Conservation (phyloP, 2,329 filamentous ascomycete species). For the Fusarium bulbicola region DNA sequence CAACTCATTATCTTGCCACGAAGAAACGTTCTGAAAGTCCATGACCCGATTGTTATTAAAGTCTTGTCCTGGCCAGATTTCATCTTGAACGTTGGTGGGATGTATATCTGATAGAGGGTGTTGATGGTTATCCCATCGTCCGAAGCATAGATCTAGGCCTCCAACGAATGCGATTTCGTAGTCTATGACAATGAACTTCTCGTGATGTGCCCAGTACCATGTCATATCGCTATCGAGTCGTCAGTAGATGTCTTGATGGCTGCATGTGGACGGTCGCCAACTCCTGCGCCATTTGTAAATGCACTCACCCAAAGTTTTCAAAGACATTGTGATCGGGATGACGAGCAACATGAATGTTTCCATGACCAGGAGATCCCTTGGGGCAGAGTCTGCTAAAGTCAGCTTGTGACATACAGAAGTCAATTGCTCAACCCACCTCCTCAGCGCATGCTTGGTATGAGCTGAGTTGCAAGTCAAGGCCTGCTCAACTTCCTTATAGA, state of each 20-base stretch:
- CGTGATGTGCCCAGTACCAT: slow-evolving; percentile 97
- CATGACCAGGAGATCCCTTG: slow-evolving; percentile 80
- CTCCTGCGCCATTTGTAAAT: not conserved
- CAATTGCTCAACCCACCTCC: not conserved
- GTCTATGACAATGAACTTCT: slow-evolving; percentile 97
- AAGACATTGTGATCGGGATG: slow-evolving; percentile 96
- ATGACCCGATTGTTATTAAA: slow-evolving; percentile 98
- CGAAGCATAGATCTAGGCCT: slow-evolving; percentile 94
- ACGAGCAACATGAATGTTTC: slow-evolving; percentile 88
- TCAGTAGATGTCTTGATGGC: not conserved
- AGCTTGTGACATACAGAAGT: not conserved
- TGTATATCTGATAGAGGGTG: slow-evolving; percentile 89
- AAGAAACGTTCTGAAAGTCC: slow-evolving; percentile 90
- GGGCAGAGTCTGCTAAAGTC: slow-evolving; percentile 68
- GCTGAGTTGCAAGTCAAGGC: slow-evolving; percentile 90
- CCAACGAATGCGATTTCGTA: slow-evolving; percentile 92
- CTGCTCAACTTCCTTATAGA: slow-evolving; percentile 88
- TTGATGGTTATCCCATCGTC: slow-evolving; percentile 89
- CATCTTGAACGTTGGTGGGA: slow-evolving; percentile 80
- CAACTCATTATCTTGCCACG: slow-evolving; percentile 94
- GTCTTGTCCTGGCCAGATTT: slow-evolving; percentile 94
- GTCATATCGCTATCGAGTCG: slow-evolving; percentile 64
- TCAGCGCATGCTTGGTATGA: slow-evolving; percentile 79
- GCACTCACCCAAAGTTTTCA: slow-evolving; percentile 76
- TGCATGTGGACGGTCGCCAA: not conserved